Conservation (phyloP, 257 asterid genomes). For the Plantago ovata region DNA sequence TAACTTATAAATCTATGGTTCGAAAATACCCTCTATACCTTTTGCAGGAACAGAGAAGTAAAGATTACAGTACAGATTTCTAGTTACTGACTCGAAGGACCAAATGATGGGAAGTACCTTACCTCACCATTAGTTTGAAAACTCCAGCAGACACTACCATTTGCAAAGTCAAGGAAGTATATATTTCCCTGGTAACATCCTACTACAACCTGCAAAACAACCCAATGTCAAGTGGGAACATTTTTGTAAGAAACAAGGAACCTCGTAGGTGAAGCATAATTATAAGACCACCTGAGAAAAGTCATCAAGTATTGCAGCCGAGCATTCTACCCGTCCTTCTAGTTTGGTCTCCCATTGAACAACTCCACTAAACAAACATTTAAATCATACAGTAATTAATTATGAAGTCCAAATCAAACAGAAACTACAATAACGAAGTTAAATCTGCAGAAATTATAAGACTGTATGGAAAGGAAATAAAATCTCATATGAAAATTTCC, state of each 20-base stretch:
- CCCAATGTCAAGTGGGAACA: slow-evolving; percentile 16
- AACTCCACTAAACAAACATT: slow-evolving; percentile 50
- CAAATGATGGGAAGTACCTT: slow-evolving; percentile 16
- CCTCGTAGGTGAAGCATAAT: not conserved
- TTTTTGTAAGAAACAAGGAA: slow-evolving; percentile 6
- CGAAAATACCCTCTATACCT: not conserved
- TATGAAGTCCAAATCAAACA: slow-evolving; percentile 2
- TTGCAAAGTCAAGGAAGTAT: slow-evolving; percentile 61
- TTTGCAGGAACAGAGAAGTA: slow-evolving; percentile 5
- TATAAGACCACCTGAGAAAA: slow-evolving; percentile 63
- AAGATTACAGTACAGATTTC: not conserved
- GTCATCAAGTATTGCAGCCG: slow-evolving; percentile 78
- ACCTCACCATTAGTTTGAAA: slow-evolving; percentile 87
- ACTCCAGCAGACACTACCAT: slow-evolving; percentile 73
- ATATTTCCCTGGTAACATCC: slow-evolving; percentile 85
- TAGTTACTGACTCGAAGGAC: not conserved
- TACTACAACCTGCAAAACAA: slow-evolving; percentile 64
- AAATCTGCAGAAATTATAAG: too few relatives aligned
- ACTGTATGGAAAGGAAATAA: too few relatives aligned
- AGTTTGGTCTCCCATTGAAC: slow-evolving; percentile 72
- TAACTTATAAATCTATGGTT: too few relatives aligned
- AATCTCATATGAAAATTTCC: too few relatives aligned
- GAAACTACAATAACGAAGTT: too few relatives aligned
- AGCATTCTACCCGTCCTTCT: slow-evolving; percentile 81
- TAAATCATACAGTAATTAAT: slow-evolving; percentile 9